Evolutionary conservation across 805 yeast species (phyloP), one percentile per base, ranked within the genome.

Genomic region (Metschnikowia kofuensis): DNA sequence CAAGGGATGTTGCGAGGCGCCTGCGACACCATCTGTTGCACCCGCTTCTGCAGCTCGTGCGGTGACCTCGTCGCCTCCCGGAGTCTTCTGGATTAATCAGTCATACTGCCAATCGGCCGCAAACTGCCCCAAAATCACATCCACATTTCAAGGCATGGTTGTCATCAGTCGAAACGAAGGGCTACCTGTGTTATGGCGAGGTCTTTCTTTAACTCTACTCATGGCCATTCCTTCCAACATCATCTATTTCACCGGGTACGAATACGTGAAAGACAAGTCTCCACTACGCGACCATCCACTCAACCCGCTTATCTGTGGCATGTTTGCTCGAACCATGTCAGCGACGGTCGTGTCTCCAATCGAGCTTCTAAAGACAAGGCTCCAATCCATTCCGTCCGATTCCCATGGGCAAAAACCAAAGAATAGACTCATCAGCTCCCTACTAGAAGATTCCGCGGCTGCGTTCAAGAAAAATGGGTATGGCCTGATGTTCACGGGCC

Each of bases 151-250:
- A 36, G 94, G 96, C 0, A 74, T 92, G 54, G 55, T 69, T 1
- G 77, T 79, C 38, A 90, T 92, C 39, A 77, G 83, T 4, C 67
- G 75, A 30, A 72, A 78, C 27, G 99, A 94, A 66, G 99, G 99
- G 0, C 28, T 81, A 0, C 43, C 74, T 1, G 84, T 96, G 0
- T 71, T 94, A 14, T 94, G 97, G 92, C 74, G 98, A 46, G 99
- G 99, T 0, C 75, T 94, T 8, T 80, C 92, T 0, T 64, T 92
- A 30, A 89, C 96, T 0, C 68, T 94, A 15, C 49, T 86, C 12
- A 94, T 94, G 96, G 89, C 97, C 0, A 77, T 91, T 1, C 99
- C 99, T 1, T 79, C 97, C 0, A 94, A 92, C 58, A 87, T 94
- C 51, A 91, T 94, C 6, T 94, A 94, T 65, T 94, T 89, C 69